Evolutionary conservation across 2,329 filamentous ascomycete genomes (phyloP), one percentile per base, ranked within the genome.

Genomic region (Colletotrichum sp.): DNA sequence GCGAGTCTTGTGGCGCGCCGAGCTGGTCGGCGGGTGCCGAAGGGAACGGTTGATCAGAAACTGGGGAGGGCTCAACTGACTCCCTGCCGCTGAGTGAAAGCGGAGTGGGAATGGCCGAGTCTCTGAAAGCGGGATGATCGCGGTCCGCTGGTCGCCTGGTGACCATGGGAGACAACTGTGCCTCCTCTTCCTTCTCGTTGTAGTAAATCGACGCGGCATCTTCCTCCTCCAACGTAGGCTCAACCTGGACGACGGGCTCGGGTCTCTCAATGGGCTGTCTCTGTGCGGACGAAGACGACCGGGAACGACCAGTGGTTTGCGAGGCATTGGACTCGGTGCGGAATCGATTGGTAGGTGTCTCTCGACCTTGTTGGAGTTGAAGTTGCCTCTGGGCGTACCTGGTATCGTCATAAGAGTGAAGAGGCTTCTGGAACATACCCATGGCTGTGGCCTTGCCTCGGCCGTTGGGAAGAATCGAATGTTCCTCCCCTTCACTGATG

Each of bases 341-440:
- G 78, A 81, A 82, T 9, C 85, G 85, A 39, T 84, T 84, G 1
- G 86, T 87, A 0, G 93, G 91, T 0, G 91, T 92, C 72, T 94
- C 93, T 30, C 93, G 91, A 32, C 93, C 94, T 80, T 94, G 91
- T 78, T 96, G 94, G 83, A 98, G 91, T 82, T 96, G 94, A 64
- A 95, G 87, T 81, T 98, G 94, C 60, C 95, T 92, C 81, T 98
- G 94, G 7, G 95, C 91, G 80, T 95, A 98, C 81, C 95, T 94
- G 24, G 93, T 92, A 81, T 98, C 96, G 80, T 98, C 95, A 79
- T 97, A 98, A 9, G 92, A 91, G 67, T 93, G 91, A 3, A 88
- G 86, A 2, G 96, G 95, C 81, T 95, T 95, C 78, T 94, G 94
- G 75, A 90, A 89, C 28, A 90, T 85, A 24, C 88, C 88, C 80